Conservation (phyloP, 2,329 filamentous ascomycete genomes). For the Acephala macrosclerotiorum region DNA sequence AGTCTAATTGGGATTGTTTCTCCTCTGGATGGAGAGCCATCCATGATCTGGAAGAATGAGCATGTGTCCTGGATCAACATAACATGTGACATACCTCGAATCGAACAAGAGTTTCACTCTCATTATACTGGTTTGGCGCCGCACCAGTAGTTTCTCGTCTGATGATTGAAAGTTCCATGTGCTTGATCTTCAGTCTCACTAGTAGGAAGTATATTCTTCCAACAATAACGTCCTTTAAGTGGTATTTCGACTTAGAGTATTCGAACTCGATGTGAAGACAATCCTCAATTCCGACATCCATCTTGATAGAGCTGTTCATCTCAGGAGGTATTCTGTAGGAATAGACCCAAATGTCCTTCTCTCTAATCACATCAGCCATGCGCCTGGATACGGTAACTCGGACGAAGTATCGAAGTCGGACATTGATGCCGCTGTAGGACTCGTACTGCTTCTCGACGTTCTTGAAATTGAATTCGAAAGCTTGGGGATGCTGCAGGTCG, state of each 20-base stretch:
- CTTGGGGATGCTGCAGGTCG: constrained; percentile 98
- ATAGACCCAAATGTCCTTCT: constrained; percentile 99
- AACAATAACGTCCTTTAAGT: constrained; percentile 98
- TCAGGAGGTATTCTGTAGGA: constrained; percentile 97
- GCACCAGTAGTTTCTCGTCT: constrained; percentile 95
- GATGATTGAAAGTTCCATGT: constrained; percentile 99
- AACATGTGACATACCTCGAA: constrained; percentile 73
- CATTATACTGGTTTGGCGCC: constrained; percentile 98
- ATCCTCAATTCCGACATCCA: constrained; percentile 99
- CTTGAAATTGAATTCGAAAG: constrained; percentile 99
- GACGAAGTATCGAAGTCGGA: constrained; percentile 98
- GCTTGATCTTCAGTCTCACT: constrained; percentile 98
- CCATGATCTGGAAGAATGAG: constrained; percentile 79
- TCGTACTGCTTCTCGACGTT: constrained; percentile 99
- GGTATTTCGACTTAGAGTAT: constrained; percentile 99
- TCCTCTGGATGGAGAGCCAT: constrained; percentile 93
- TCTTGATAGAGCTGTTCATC: constrained; percentile 99
- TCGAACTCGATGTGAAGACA: constrained; percentile 99
- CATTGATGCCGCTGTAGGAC: constrained; percentile 99
- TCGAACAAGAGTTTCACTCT: constrained; percentile 95
- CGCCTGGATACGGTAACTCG: constrained; percentile 94
- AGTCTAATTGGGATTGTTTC: constrained; percentile 96
- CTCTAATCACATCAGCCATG: constrained; percentile 97
- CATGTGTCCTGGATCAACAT: not conserved
- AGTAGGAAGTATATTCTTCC: constrained; percentile 98